Conservation (phyloP, 768 basidiomycete species). For the Fistulinella prunicolor region DNA sequence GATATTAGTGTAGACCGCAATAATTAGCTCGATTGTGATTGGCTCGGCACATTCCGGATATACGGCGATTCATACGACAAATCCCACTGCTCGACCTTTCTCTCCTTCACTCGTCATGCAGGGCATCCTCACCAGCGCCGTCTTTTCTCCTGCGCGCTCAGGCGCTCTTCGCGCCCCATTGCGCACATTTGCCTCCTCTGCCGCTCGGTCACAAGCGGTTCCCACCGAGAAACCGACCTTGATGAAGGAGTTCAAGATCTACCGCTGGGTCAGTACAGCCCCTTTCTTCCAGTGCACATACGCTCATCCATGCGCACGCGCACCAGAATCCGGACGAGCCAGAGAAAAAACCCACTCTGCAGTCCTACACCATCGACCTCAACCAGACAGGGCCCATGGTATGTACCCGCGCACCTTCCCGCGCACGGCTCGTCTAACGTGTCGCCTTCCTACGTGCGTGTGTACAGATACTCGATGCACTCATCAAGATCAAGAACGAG, state of each 20-base stretch:
- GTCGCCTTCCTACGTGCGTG: background rate
- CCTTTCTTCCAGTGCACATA: background rate
- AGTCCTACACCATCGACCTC: slow-evolving; percentile 89
- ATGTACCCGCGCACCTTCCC: slow-evolving; percentile 14
- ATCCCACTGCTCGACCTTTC: background rate
- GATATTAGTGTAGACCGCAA: background rate
- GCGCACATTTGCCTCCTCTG: slow-evolving; percentile 35
- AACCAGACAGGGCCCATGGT: slow-evolving; percentile 97
- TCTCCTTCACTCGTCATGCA: slow-evolving; percentile 13
- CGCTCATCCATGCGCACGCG: background rate
- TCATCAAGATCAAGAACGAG: slow-evolving; percentile 99
- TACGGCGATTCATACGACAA: slow-evolving; percentile 24
- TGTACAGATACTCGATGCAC: slow-evolving; percentile 73
- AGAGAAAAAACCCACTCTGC: slow-evolving; percentile 82
- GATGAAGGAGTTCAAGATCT: slow-evolving; percentile 96
- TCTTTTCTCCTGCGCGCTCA: slow-evolving; percentile 6
- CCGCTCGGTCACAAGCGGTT: slow-evolving; percentile 34
- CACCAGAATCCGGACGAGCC: slow-evolving; percentile 91
- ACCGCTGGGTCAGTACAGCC: slow-evolving; percentile 75
- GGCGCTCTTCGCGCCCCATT: slow-evolving; percentile 9
- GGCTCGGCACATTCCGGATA: slow-evolving; percentile 20
- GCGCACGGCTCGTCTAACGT: slow-evolving; percentile 3
- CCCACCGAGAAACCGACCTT: slow-evolving; percentile 65
- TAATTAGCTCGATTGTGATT: slow-evolving; percentile 14
- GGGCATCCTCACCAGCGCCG: slow-evolving; percentile 1